Evolutionary conservation across 352 stramenopile species (phyloP).

Genomic region (Phytopythium sindhum): DNA sequence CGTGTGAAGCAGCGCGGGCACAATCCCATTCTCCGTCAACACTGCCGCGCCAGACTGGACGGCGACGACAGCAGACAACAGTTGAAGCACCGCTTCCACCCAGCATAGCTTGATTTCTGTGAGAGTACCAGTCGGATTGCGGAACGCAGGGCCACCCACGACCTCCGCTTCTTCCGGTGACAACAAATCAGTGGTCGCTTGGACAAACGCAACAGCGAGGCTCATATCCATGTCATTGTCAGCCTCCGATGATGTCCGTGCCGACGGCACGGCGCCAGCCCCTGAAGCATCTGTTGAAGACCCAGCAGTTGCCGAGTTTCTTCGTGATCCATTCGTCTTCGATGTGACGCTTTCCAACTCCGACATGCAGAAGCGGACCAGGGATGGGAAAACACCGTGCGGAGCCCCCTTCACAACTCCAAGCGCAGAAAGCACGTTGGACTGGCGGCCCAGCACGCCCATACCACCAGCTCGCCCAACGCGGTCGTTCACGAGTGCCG

Average conservation of each 20-base stretch:
- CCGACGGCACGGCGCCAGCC: background rate
- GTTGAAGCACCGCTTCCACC: constrained; percentile 73
- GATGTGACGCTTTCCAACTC: constrained; percentile 46
- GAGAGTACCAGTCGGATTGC: constrained; percentile 34
- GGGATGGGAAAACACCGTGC: constrained; percentile 76
- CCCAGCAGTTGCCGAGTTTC: constrained; percentile 8
- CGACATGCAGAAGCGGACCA: constrained; percentile 77
- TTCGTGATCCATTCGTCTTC: constrained; percentile 1
- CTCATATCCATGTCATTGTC: constrained; percentile 89
- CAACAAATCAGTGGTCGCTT: constrained; percentile 76
- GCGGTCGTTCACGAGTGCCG: constrained; percentile 76
- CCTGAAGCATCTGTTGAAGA: constrained; percentile 7
- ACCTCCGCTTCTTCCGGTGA: constrained; percentile 65
- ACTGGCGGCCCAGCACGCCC: constrained; percentile 72
- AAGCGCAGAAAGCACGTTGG: constrained; percentile 70
- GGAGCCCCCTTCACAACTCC: constrained; percentile 76
- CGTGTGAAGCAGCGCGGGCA: constrained; percentile 75
- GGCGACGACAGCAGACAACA: constrained; percentile 70
- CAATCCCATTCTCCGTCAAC: constrained; percentile 81
- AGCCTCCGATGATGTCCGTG: constrained; percentile 20
- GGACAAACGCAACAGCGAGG: constrained; percentile 82
- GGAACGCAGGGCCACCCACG: constrained; percentile 44
- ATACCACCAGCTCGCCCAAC: constrained; percentile 56
- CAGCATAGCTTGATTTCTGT: constrained; percentile 64
- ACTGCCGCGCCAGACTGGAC: constrained; percentile 74